phyloP scores from a whole-genome alignment of 2,329 filamentous ascomycete genomes.

The Venturia aucupariae region DNA sequence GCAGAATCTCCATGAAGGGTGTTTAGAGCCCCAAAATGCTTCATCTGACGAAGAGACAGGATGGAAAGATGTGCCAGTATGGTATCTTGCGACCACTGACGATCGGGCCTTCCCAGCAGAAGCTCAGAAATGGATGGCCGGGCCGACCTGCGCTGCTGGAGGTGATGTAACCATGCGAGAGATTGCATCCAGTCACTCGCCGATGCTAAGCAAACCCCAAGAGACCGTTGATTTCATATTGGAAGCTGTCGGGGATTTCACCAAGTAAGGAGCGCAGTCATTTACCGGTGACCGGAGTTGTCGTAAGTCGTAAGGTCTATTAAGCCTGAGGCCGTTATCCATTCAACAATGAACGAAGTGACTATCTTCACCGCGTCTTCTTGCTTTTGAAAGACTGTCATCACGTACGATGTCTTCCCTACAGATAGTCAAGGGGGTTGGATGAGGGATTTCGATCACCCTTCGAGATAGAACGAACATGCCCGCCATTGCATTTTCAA shows the following conservation, averaged over 20 bases:
- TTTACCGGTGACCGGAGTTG: too few species aligned
- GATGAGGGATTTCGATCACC: too few species aligned
- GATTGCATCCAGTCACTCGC: constrained; percentile 7
- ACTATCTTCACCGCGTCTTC: too few species aligned
- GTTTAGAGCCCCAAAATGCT: neutral
- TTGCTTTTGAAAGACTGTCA: too few species aligned
- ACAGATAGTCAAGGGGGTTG: too few species aligned
- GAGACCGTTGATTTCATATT: constrained; percentile 20
- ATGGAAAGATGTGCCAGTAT: constrained; percentile 11
- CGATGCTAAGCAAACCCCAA: constrained; percentile 10
- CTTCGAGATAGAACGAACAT: too few species aligned
- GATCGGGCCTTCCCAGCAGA: constrained; percentile 4
- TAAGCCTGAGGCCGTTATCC: neutral
- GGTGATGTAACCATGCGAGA: neutral
- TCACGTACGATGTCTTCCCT: too few species aligned
- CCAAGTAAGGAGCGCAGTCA: neutral
- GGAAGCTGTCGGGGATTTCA: neutral
- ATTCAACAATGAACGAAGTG: too few species aligned
- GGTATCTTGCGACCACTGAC: constrained; percentile 3
- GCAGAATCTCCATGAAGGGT: neutral
- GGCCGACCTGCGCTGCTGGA: neutral
- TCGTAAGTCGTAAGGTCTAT: neutral
- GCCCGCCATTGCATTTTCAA: too few species aligned
- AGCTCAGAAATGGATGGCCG: constrained; percentile 9
- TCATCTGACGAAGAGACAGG: neutral